Base-by-base conservation (phyloP, 2,329 filamentous ascomycete species). In the Cordyceps fumosorosea region DNA sequence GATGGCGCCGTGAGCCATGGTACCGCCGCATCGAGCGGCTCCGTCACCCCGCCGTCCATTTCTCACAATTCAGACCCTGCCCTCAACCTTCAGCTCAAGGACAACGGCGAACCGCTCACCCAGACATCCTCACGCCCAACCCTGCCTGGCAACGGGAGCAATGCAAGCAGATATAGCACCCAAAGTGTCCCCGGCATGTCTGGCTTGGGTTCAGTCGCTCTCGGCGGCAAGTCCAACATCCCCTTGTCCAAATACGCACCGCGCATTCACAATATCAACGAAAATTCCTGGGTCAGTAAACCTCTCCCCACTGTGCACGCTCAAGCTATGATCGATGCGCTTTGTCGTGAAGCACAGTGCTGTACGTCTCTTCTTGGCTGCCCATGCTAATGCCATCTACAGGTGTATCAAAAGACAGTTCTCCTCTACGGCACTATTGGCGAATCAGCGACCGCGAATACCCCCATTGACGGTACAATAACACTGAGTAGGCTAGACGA, bases 331-430 rank as follows among this genome's bases (percentile, higher is more conserved):
- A 12, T 5, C 16, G 8, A 42, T 51, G 20, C 56, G 29, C 29
- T 29, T 16, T 26, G 22, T 26, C n/a, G 32, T 37, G 2, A 20
- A 20, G 6, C 58, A 62, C 32, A 54, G 52, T 37, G 32, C 18
- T 34, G 16, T 44, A 20, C 32, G 3, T 37, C 29, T 22, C 45
- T 22, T 2, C 29, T n/a, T 22, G 50, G 18, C 5, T 16, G 10
- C n/a, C 14, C 48, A 16, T 40, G 56, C 51, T 51, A 58, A 58
- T 55, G 63, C 37, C 62, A 62, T 50, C 56, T 62, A 44, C 67
- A 96, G 91, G 91, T 96, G 22, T 91, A 96, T 71, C 92, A 97
- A 78, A 97, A 96, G 73, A 84, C 96, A 10, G 80, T 97, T 22
- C 82, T 95, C 26, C 81, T 97, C 53, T 86, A 88, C 69, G 93